Evolutionary conservation across 345 rosid genomes (phyloP).

Genomic region (Anacardium occidentale): DNA sequence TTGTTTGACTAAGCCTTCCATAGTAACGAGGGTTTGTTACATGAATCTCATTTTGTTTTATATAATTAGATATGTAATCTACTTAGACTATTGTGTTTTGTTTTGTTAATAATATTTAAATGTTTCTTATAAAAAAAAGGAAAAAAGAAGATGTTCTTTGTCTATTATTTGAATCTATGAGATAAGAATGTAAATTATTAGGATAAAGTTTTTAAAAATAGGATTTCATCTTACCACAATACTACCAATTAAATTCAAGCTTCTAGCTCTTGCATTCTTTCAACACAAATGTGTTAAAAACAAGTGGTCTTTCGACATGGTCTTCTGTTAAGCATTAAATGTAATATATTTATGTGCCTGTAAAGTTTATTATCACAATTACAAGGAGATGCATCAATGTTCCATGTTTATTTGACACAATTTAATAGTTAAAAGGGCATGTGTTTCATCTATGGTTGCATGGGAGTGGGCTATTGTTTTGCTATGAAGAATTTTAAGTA

Average conservation of each 20-base stretch:
- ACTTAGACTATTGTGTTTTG: too few species aligned
- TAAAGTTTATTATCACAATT: background rate
- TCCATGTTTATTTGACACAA: background rate
- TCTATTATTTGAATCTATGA: too few species aligned
- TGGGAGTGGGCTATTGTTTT: background rate
- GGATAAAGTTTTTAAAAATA: background rate
- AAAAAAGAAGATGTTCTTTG: too few species aligned
- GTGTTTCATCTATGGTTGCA: background rate
- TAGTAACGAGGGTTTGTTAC: background rate
- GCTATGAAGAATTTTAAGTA: background rate
- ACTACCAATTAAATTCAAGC: too few species aligned
- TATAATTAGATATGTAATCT: too few species aligned
- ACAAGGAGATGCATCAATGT: too few species aligned
- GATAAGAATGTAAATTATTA: too few species aligned
- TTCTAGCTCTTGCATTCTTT: background rate
- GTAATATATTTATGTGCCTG: too few species aligned
- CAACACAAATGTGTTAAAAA: background rate
- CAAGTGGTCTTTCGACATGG: too few species aligned
- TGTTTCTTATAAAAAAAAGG: too few species aligned
- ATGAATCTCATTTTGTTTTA: background rate
- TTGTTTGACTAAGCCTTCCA: constrained; percentile 1
- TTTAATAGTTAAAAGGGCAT: background rate
- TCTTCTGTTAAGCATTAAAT: too few species aligned
- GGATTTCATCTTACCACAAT: background rate
- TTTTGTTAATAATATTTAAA: too few species aligned